A percentile compares a stretch with the other conserved stretches of the same genome.
These are phyloP conservation scores for Monosporascus sp. DNA, from an alignment of 2,329 filamentous ascomycete species.

Conservation along the genomic window DNA sequence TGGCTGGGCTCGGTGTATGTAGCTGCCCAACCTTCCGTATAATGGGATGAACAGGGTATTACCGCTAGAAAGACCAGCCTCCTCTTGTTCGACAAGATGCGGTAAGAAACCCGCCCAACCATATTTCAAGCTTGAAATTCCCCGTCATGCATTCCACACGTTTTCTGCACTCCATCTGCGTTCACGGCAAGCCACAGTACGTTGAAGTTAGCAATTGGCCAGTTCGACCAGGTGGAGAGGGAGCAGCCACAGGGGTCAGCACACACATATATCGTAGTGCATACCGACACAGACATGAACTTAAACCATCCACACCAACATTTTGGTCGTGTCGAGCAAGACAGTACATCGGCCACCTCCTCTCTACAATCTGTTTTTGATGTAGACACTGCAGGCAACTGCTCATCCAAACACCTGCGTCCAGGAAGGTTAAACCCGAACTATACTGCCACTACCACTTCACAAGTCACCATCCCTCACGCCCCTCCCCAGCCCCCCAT, in stretches of 20 bases:
- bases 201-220: conserved; percentile 12
- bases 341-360: background rate
- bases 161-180: conserved; percentile 3
- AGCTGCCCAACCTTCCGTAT: conserved; percentile 11
- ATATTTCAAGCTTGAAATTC: conserved; percentile 10
- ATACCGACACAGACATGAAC: background rate
- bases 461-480: conserved; percentile 22
- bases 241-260: conserved; percentile 1
- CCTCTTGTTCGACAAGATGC: conserved; percentile 7
- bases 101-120: conserved; percentile 9
- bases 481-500: conserved; percentile 11
- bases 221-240: conserved; percentile 5
- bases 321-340: background rate
- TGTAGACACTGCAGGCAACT: conserved; percentile 2
- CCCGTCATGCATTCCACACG: conserved; percentile 6
- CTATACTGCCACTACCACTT: conserved; percentile 14
- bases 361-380: background rate
- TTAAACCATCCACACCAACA: background rate
- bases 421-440: conserved; percentile 12
- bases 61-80: conserved; percentile 10
- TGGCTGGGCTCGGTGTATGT: background rate
- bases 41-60: background rate
- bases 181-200: conserved; percentile 7
- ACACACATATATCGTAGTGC: too few relatives aligned
- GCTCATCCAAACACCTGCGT: background rate